Conservation (phyloP, 2,329 filamentous ascomycete species). For the Ilyonectria robusta region DNA sequence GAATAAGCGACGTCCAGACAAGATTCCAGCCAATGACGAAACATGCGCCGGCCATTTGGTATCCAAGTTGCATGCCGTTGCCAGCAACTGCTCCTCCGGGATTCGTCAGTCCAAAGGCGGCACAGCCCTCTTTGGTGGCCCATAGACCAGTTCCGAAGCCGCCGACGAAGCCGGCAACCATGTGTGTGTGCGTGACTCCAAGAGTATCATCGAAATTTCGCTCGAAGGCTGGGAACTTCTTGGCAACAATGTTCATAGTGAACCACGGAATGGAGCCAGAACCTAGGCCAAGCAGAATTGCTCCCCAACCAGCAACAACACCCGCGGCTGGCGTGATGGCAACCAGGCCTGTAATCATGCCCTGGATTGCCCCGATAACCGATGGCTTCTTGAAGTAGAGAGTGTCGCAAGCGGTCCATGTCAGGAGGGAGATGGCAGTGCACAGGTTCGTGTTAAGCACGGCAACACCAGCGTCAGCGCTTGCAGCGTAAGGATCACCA, state of each 20-base stretch:
- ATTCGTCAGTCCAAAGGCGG: conserved; percentile 31
- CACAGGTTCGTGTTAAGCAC: conserved; percentile 32
- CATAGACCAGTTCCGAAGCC: conserved; percentile 32
- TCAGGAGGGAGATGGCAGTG: conserved; percentile 30
- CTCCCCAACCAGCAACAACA: conserved; percentile 32
- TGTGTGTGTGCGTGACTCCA: conserved; percentile 29
- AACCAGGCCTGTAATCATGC: conserved; percentile 32
- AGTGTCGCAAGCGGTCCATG: conserved; percentile 25
- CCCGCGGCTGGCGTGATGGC: conserved; percentile 32
- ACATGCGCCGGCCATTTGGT: conserved; percentile 33
- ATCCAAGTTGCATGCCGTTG: conserved; percentile 33
- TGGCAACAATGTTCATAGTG: conserved; percentile 31
- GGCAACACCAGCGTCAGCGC: conserved; percentile 32
- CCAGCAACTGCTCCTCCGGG: conserved; percentile 30
- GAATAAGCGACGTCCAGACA: conserved; percentile 29
- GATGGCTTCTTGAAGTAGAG: conserved; percentile 31
- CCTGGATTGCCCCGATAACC: conserved; percentile 28
- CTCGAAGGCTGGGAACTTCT: conserved; percentile 23
- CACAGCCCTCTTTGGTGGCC: conserved; percentile 31
- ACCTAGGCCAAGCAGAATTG: conserved; percentile 28
- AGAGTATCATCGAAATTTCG: conserved; percentile 27
- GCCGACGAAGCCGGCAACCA: conserved; percentile 32
- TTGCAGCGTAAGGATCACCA: conserved; percentile 31
- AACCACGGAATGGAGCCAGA: conserved; percentile 30
- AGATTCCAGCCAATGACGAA: conserved; percentile 32